Evolutionary conservation across 495 filamentous ascomycete species (phyloP).

Genomic region (Xylaria intraflava): DNA sequence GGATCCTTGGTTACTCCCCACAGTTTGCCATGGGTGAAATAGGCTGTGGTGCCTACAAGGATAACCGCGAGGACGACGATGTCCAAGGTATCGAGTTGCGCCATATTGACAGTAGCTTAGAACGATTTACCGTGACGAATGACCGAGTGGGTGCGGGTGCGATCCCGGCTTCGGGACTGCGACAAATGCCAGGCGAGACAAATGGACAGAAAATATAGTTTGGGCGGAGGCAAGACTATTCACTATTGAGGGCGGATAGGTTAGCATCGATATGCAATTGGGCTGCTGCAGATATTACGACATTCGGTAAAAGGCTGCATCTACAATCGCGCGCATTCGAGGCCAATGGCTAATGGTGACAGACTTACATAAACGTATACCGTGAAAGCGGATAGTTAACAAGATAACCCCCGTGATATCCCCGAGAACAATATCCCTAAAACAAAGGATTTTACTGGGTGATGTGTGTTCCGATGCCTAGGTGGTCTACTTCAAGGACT

Average conservation of each 20-base stretch:
- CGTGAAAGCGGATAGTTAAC: background rate
- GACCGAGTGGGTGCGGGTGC: background rate
- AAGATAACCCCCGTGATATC: background rate
- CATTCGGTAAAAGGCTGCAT: background rate
- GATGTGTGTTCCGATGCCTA: background rate
- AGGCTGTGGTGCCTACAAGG: constrained; percentile 80
- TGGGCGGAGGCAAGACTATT: background rate
- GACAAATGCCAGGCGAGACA: background rate
- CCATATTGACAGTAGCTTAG: constrained; percentile 52
- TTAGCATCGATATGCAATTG: constrained; percentile 5
- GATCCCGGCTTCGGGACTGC: no score
- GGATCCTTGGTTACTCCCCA: constrained; percentile 87
- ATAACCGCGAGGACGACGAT: constrained; percentile 80
- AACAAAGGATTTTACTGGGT: constrained; percentile 3
- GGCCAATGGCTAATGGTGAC: background rate
- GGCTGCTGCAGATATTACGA: background rate
- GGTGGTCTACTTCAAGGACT: constrained; percentile 2
- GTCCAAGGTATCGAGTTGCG: constrained; percentile 93
- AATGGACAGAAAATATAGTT: background rate
- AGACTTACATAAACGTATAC: background rate
- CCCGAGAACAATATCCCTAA: background rate
- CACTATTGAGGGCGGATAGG: background rate
- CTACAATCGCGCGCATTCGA: background rate
- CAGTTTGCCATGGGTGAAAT: constrained; percentile 93
- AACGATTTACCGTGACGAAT: background rate